Percentiles rank a stretch among this genome's conserved stretches.
Evolutionary conservation across 2,329 filamentous ascomycete genomes (phyloP).

Genomic region (Aspergillus sp.): DNA sequence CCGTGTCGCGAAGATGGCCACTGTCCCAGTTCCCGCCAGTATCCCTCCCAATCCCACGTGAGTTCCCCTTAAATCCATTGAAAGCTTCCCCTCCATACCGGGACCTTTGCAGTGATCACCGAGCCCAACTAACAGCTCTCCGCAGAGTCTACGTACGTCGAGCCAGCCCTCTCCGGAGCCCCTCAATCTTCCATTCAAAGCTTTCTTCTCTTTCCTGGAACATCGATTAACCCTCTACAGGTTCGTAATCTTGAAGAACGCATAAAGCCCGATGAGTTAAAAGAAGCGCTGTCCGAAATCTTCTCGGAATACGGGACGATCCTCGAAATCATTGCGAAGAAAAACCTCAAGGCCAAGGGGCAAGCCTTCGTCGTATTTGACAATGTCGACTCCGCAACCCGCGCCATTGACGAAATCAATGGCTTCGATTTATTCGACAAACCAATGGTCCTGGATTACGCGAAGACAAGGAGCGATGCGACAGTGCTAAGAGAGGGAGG

Average conservation of each 20-base stretch:
- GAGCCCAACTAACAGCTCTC: slow-evolving; percentile 15
- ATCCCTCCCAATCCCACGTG: slow-evolving; percentile 43
- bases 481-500: slow-evolving; percentile 74
- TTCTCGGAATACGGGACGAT: slow-evolving; percentile 88
- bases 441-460: slow-evolving; percentile 80
- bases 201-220: slow-evolving; percentile 12
- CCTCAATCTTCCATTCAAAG: slow-evolving; percentile 3
- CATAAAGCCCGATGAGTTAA: slow-evolving; percentile 77
- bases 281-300: slow-evolving; percentile 69
- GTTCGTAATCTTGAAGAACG: slow-evolving; percentile 87
- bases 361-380: slow-evolving; percentile 96
- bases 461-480: slow-evolving; percentile 81
- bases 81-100: not conserved
- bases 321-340: slow-evolving; percentile 83
- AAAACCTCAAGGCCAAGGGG: slow-evolving; percentile 86
- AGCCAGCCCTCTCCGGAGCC: not conserved
- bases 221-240: slow-evolving; percentile 28
- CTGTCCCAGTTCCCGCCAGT: slow-evolving; percentile 28
- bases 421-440: slow-evolving; percentile 93
- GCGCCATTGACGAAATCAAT: slow-evolving; percentile 84
- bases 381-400: slow-evolving; percentile 70
- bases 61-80: slow-evolving; percentile 16
- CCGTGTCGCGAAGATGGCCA: slow-evolving; percentile 39
- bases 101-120: not conserved
- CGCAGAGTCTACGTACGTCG: slow-evolving; percentile 43